Evolutionary conservation across 1,284 basidiomycete genomes (phyloP).

Genomic region (Amylostereum areolatum): DNA sequence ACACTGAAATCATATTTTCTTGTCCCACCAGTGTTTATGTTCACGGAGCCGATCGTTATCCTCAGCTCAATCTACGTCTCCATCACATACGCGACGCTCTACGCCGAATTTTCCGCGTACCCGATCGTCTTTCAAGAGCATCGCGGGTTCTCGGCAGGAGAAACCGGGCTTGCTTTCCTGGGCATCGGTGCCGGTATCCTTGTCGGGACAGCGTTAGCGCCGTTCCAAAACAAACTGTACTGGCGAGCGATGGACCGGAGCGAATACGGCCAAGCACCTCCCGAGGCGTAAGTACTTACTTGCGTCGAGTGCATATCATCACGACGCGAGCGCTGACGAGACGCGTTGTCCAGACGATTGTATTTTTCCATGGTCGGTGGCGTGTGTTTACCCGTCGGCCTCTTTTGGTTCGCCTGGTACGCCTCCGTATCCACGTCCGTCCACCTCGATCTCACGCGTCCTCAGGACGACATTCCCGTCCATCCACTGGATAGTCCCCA

Average conservation of each 20-base stretch:
- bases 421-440: conserved; percentile 4
- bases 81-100: conserved; percentile 58
- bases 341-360: conserved; percentile 38
- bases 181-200: conserved; percentile 59
- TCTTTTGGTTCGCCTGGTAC: conserved; percentile 58
- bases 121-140: conserved; percentile 60
- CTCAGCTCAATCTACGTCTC: conserved; percentile 63
- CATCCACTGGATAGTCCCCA: conserved; percentile 57
- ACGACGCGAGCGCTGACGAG: background rate
- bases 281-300: conserved; percentile 46
- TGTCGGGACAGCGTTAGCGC: conserved; percentile 45
- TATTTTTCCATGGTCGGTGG: conserved; percentile 53
- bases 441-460: background rate
- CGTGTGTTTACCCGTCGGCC: conserved; percentile 48
- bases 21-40: conserved; percentile 44
- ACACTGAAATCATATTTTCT: background rate
- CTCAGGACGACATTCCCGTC: conserved; percentile 49
- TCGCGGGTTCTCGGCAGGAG: conserved; percentile 52
- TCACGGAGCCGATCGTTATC: conserved; percentile 65
- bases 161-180: conserved; percentile 59
- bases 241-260: conserved; percentile 43
- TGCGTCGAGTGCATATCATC: background rate
- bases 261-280: conserved; percentile 45
- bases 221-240: conserved; percentile 54
- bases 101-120: conserved; percentile 53